Conservation (phyloP, 306 rosid genomes). For the Trichosanthes truncata region DNA sequence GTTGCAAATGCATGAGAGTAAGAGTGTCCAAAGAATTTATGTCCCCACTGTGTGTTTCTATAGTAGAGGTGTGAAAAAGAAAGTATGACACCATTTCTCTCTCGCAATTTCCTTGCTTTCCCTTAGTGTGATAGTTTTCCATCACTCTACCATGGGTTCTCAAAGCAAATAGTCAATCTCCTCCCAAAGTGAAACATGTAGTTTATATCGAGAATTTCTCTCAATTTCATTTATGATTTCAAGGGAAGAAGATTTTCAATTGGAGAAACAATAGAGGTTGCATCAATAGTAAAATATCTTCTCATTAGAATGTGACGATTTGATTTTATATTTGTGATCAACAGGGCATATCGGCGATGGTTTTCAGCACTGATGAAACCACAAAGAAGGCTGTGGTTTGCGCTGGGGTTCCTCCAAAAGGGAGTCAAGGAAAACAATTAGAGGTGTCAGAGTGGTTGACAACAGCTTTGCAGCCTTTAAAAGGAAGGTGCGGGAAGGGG, state of each 20-base stretch:
- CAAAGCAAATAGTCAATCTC: neutral
- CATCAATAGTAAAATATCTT: neutral
- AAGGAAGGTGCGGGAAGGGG: slow-evolving; percentile 91
- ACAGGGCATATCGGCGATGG: slow-evolving; percentile 84
- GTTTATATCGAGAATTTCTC: neutral
- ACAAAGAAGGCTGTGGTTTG: slow-evolving; percentile 88
- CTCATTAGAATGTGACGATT: neutral
- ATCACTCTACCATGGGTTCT: neutral
- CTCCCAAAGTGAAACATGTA: neutral
- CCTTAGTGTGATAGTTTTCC: neutral
- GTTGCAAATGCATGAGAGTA: no score
- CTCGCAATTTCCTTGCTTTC: neutral
- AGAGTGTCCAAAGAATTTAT: neutral
- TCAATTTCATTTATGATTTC: neutral
- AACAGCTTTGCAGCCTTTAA: slow-evolving; percentile 64
- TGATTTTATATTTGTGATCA: slow-evolving; percentile 7
- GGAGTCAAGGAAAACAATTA: slow-evolving; percentile 36
- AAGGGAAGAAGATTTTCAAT: neutral
- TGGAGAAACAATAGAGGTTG: neutral
- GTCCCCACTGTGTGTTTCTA: neutral
- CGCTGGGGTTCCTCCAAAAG: slow-evolving; percentile 86
- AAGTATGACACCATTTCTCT: neutral
- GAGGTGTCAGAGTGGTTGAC: slow-evolving; percentile 92
- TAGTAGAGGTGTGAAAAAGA: neutral
- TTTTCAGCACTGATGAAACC: slow-evolving; percentile 73